Conservation (phyloP, 768 basidiomycete species). For the Panaeolus cyanescens region DNA sequence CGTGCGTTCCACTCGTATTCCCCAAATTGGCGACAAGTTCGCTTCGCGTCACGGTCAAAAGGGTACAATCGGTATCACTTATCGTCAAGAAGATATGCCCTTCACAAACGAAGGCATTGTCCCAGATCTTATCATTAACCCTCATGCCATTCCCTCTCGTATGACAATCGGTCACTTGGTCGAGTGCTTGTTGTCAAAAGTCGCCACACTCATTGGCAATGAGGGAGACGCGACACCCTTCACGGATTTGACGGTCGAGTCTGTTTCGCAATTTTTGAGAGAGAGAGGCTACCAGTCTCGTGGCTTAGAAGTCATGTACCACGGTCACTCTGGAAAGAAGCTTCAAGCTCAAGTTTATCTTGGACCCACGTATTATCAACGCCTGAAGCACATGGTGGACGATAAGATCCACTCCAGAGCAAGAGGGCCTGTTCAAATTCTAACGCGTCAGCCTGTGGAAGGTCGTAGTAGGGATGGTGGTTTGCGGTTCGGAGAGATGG, state of each 20-base stretch:
- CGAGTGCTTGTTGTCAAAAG: conserved; percentile 95
- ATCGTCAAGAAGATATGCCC: conserved; percentile 99
- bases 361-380: conserved; percentile 98
- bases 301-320: conserved; percentile 98
- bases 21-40: conserved; percentile 99
- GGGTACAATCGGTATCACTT: conserved; percentile 99
- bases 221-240: conserved; percentile 99
- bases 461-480: conserved; percentile 99
- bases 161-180: conserved; percentile 99
- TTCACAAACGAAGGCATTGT: conserved; percentile 97
- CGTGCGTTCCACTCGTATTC: conserved; percentile 92
- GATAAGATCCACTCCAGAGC: conserved; percentile 99
- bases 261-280: conserved; percentile 89
- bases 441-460: conserved; percentile 97
- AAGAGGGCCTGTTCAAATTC: conserved; percentile 94
- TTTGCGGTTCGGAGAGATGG: conserved; percentile 99
- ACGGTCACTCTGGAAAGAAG: conserved; percentile 98
- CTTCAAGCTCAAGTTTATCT: conserved; percentile 98
- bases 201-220: conserved; percentile 93
- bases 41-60: conserved; percentile 99
- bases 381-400: conserved; percentile 99
- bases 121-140: conserved; percentile 97
- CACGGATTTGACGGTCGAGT: conserved; percentile 96
- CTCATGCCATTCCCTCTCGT: conserved; percentile 99
- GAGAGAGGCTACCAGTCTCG: conserved; percentile 95